These are phyloP conservation scores for Claviceps humidiphila DNA, from an alignment of 2,329 filamentous ascomycete genomes.

Conservation along the genomic window DNA sequence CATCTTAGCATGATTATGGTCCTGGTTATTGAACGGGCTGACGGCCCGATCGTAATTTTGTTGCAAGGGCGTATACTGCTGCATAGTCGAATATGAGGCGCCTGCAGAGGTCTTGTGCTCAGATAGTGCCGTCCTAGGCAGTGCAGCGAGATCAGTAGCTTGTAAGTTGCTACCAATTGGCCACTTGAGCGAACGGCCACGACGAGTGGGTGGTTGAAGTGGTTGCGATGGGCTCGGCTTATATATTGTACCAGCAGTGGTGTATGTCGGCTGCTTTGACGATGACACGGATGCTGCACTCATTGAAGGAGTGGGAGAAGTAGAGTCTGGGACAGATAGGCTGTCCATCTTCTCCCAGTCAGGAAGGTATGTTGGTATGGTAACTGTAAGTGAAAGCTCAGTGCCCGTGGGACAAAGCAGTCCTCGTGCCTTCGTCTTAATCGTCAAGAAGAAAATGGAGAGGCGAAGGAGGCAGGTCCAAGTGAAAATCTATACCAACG, in stretches of 20 bases:
- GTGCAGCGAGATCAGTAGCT: constrained; percentile 20
- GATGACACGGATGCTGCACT: constrained; percentile 10
- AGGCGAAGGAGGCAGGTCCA: constrained; percentile 17
- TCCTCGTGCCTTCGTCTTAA: constrained; percentile 5
- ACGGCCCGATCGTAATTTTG: constrained; percentile 40
- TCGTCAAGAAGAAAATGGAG: constrained; percentile 8
- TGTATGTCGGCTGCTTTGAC: constrained; percentile 31
- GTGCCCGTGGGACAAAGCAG: not conserved
- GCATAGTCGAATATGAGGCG: constrained; percentile 11
- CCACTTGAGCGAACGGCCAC: constrained; percentile 34
- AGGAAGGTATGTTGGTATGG: not conserved
- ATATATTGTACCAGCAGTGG: constrained; percentile 43
- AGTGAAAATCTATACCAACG: constrained; percentile 12
- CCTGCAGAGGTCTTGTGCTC: constrained; percentile 13
- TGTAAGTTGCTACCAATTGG: constrained; percentile 12
- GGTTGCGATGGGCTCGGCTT: constrained; percentile 32
- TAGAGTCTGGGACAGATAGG: constrained; percentile 12
- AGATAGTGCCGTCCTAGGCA: constrained; percentile 24
- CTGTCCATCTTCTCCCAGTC: constrained; percentile 17
- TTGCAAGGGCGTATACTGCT: constrained; percentile 37
- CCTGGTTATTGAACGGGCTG: constrained; percentile 22
- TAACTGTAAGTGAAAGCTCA: not conserved
- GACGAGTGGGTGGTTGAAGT: constrained; percentile 37
- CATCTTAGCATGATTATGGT: constrained; percentile 15
- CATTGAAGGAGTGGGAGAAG: constrained; percentile 12